Conservation (phyloP, 23 red algal genomes). For the Chondrus crispus region DNA sequence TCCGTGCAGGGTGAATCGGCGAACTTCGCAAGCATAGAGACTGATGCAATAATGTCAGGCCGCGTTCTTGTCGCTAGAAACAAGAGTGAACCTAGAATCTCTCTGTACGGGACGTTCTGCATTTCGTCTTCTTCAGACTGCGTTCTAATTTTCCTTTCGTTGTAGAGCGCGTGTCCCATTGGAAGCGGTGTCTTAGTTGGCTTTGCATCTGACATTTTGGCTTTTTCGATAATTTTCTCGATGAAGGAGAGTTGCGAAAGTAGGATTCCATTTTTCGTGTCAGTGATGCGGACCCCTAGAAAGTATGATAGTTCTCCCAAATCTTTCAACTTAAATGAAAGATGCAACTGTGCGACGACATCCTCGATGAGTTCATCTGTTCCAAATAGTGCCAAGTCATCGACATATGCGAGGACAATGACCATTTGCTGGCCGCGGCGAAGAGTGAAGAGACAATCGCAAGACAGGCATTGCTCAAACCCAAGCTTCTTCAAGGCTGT, state of each 20-base stretch:
- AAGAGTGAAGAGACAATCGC: background rate
- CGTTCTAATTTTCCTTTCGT: background rate
- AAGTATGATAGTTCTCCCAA: background rate
- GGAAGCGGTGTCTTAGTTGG: background rate
- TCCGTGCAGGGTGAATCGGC: background rate
- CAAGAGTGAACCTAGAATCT: background rate
- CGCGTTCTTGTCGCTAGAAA: background rate
- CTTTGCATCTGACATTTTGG: background rate
- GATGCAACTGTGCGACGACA: background rate
- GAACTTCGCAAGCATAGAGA: constrained; percentile 25
- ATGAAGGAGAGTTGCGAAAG: background rate
- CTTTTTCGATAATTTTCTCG: background rate
- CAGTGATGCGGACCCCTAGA: constrained; percentile 5
- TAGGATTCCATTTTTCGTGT: background rate
- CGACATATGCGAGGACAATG: constrained; percentile 8
- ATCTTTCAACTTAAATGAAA: background rate
- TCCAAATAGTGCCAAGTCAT: background rate
- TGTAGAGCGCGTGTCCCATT: background rate
- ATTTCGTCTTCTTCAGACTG: background rate
- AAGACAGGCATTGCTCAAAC: background rate
- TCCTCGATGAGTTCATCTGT: background rate
- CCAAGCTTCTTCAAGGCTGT: background rate
- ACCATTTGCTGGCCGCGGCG: background rate
- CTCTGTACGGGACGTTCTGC: background rate
- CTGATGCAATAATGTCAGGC: background rate